phyloP scores from a whole-genome alignment of 805 yeast species.

The Candida nitratophila region DNA sequence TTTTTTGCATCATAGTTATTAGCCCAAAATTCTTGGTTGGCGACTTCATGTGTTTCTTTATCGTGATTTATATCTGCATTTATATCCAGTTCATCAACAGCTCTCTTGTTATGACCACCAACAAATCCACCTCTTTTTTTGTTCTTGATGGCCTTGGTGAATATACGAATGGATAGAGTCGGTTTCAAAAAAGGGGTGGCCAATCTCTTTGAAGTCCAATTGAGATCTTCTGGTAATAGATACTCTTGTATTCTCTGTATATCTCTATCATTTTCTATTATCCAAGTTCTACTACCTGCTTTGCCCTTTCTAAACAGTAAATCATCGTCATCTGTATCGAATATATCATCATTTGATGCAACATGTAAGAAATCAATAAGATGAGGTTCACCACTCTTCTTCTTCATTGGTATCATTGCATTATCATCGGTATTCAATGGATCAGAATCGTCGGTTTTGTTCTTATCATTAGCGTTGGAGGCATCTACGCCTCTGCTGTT shows the following conservation, averaged over 20 bases:
- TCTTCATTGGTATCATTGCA: background rate
- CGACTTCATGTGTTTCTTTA: slow-evolving; percentile 18
- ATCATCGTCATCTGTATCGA: background rate
- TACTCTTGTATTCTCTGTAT: background rate
- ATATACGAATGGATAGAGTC: slow-evolving; percentile 11
- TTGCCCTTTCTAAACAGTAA: background rate
- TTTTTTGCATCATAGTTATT: slow-evolving; percentile 41
- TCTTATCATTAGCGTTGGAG: too few species aligned
- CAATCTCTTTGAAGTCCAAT: slow-evolving; percentile 62
- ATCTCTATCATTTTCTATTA: background rate
- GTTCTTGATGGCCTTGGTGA: slow-evolving; percentile 6
- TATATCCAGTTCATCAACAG: background rate
- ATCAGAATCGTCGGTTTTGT: too few species aligned
- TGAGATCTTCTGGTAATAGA: slow-evolving; percentile 31
- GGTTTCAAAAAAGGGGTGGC: slow-evolving; percentile 69
- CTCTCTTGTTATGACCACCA: background rate
- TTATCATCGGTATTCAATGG: background rate
- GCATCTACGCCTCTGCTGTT: background rate
- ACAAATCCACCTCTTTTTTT: background rate
- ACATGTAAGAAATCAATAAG: background rate
- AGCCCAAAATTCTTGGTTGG: slow-evolving; percentile 56
- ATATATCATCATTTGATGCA: background rate
- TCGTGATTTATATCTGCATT: background rate
- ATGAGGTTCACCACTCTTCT: background rate
- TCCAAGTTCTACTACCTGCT: background rate